These are phyloP conservation scores for Kwoniella pini DNA, from an alignment of 768 basidiomycete species.

Conservation along the genomic window DNA sequence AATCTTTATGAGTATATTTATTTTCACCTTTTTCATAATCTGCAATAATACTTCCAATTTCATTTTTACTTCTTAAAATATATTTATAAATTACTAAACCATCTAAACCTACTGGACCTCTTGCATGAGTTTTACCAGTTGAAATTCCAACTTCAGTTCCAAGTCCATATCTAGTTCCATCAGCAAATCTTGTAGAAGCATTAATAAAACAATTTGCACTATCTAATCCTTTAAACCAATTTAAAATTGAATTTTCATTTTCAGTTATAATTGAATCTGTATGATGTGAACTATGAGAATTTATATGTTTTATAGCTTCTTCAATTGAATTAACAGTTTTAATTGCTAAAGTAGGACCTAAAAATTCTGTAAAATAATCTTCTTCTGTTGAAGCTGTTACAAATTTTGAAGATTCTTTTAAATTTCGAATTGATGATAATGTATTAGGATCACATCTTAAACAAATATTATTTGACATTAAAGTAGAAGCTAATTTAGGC, in stretches of 20 bases:
- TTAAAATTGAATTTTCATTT: constrained; percentile 61
- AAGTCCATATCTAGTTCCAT: constrained; percentile 94
- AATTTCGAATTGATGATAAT: constrained; percentile 61
- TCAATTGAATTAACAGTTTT: constrained; percentile 69
- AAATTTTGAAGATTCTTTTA: constrained; percentile 47
- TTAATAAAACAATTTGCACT: constrained; percentile 92
- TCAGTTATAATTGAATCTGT: constrained; percentile 93
- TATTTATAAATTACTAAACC: constrained; percentile 97
- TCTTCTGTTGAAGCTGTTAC: constrained; percentile 62
- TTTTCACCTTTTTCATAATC: constrained; percentile 76
- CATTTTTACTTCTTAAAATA: constrained; percentile 73
- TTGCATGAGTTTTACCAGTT: constrained; percentile 92
- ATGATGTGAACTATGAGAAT: constrained; percentile 89
- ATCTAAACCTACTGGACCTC: constrained; percentile 93
- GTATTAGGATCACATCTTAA: constrained; percentile 76
- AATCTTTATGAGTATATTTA: constrained; percentile 59
- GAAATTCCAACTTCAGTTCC: constrained; percentile 98
- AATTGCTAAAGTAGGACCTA: constrained; percentile 81
- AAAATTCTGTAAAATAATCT: constrained; percentile 84
- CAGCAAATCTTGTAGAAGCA: constrained; percentile 92
- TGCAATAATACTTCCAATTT: constrained; percentile 75
- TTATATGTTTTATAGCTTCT: constrained; percentile 83
- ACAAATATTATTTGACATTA: constrained; percentile 65
- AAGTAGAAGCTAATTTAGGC: constrained; percentile 77
- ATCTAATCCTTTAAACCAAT: constrained; percentile 85